A percentile compares a stretch with the other conserved stretches of the same genome.
Conservation (phyloP, 495 filamentous ascomycete species). For the Aspergillus sclerotiicarbonarius region DNA sequence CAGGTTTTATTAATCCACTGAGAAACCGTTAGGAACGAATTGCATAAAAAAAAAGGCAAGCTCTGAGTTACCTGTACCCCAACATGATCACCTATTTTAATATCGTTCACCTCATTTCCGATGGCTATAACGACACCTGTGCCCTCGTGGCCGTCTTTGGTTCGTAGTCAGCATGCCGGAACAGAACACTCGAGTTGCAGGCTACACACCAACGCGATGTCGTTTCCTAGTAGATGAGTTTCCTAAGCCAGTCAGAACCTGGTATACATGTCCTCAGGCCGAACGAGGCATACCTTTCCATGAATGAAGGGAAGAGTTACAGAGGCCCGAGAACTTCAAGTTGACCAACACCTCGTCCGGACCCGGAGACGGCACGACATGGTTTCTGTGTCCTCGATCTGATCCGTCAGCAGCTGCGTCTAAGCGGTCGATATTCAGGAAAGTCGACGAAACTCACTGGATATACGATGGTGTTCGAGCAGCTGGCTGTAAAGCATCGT, state of each 20-base stretch:
- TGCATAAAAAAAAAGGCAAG: not conserved
- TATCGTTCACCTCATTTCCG: not conserved
- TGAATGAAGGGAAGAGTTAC: slow-evolving; percentile 11
- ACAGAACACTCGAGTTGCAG: not conserved
- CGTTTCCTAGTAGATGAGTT: not conserved
- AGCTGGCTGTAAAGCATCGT: not conserved
- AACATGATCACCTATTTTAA: slow-evolving; percentile 11
- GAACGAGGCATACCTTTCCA: slow-evolving; percentile 6
- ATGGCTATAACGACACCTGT: slow-evolving; percentile 2
- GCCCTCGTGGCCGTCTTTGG: slow-evolving; percentile 9
- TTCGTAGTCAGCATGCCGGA: not conserved
- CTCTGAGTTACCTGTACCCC: slow-evolving; percentile 7
- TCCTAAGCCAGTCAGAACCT: not conserved
- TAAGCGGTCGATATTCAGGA: not conserved
- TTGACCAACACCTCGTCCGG: slow-evolving; percentile 12
- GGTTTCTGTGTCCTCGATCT: not conserved
- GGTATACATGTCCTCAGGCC: not conserved
- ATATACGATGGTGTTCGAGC: not conserved
- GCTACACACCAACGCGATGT: not conserved
- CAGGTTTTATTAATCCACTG: slow-evolving; percentile 78
- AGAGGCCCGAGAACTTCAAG: slow-evolving; percentile 13
- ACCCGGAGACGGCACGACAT: not conserved
- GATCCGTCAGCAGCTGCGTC: not conserved
- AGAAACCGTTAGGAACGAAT: not conserved
- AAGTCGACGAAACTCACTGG: not conserved